Evolutionary conservation across 2,329 filamentous ascomycete species (phyloP).

Genomic region (Penicillium occitanis): DNA sequence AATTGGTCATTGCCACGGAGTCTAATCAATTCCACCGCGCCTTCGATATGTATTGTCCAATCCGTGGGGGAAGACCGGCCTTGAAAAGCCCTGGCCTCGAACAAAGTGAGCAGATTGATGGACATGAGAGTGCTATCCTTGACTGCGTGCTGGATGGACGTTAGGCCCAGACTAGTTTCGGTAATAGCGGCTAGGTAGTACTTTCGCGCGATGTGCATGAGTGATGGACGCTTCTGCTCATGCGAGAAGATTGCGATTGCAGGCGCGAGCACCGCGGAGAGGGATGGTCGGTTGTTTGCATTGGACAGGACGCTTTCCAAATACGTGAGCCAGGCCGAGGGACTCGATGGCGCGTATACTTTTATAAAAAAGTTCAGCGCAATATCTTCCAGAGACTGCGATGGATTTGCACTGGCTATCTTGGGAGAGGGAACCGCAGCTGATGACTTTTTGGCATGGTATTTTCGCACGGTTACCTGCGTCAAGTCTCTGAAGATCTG

Average conservation of each 20-base stretch:
- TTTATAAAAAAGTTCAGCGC: not conserved
- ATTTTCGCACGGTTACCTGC: not conserved
- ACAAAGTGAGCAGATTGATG: not conserved
- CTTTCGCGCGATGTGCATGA: not conserved
- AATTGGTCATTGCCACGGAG: not conserved
- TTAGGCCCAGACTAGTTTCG: not conserved
- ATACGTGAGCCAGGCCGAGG: not conserved
- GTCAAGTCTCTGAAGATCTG: not conserved
- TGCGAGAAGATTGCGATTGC: constrained; percentile 3
- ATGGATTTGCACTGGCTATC: not conserved
- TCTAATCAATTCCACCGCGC: not conserved
- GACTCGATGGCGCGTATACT: not conserved
- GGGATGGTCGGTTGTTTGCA: not conserved
- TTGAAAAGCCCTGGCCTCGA: constrained; percentile 3
- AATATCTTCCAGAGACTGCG: not conserved
- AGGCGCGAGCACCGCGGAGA: constrained; percentile 6
- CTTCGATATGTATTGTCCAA: constrained; percentile 7
- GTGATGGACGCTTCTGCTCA: not conserved
- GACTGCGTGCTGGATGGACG: not conserved
- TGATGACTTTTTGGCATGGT: not conserved
- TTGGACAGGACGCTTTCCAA: not conserved
- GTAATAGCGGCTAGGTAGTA: not conserved
- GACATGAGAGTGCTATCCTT: constrained; percentile 6
- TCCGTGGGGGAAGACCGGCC: not conserved
- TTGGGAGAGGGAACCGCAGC: not conserved